phyloP scores from a whole-genome alignment of 805 yeast genomes.

The Metschnikowia bowlesiae region DNA sequence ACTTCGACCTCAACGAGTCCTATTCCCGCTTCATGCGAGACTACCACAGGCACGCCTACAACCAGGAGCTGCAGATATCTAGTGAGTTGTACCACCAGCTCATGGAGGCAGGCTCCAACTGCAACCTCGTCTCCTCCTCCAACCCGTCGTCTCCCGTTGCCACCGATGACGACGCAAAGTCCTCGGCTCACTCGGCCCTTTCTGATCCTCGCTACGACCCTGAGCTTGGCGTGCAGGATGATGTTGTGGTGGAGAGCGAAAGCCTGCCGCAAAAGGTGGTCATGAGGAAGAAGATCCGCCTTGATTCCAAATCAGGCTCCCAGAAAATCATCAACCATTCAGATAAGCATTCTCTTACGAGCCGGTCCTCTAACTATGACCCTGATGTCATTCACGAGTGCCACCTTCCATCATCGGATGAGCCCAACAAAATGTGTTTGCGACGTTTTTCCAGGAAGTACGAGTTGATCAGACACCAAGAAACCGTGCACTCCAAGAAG shows the following conservation, averaged over 20 bases:
- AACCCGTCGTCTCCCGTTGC: conserved; percentile 4
- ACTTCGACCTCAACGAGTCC: conserved; percentile 39
- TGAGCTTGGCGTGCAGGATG: neutral
- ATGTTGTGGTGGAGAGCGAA: neutral
- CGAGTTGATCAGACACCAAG: conserved; percentile 92
- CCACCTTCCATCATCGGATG: conserved; percentile 42
- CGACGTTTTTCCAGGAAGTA: conserved; percentile 59
- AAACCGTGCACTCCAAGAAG: conserved; percentile 88
- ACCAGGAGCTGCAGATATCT: conserved; percentile 11
- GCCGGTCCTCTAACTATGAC: conserved; percentile 41
- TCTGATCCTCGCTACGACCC: neutral
- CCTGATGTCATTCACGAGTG: conserved; percentile 46
- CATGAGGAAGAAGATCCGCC: conserved; percentile 15
- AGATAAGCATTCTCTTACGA: conserved; percentile 17
- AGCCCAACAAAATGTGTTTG: conserved; percentile 36
- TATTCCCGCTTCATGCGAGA: conserved; percentile 32
- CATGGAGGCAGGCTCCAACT: conserved; percentile 1
- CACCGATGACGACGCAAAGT: conserved; percentile 7
- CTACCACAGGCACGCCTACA: conserved; percentile 26
- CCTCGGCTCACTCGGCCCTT: neutral
- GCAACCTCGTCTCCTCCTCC: conserved; percentile 3
- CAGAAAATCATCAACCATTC: conserved; percentile 26
- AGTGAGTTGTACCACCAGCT: conserved; percentile 2
- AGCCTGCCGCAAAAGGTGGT: neutral
- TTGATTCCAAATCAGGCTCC: conserved; percentile 24